Evolutionary conservation across 257 asterid species (phyloP).

Genomic region (Solanum chiquidenum): DNA sequence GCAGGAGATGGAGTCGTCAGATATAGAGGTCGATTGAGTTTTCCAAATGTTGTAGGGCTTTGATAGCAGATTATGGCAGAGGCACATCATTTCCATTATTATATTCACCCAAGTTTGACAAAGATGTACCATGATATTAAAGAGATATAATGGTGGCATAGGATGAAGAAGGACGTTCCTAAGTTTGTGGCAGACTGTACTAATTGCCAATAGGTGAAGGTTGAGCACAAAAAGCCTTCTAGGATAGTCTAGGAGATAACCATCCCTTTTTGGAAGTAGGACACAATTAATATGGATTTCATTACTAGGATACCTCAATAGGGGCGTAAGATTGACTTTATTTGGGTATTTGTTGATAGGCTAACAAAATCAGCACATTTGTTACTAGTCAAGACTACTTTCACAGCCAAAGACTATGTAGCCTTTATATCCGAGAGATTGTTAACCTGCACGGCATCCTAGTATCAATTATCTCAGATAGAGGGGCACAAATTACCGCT

Average conservation of each 20-base stretch:
- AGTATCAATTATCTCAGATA: no score
- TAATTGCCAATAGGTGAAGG: neutral
- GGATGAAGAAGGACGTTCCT: neutral
- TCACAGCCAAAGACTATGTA: neutral
- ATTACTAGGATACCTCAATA: neutral
- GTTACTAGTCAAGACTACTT: neutral
- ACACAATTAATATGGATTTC: neutral
- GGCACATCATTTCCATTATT: no score
- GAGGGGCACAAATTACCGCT: no score
- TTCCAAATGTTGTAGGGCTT: neutral
- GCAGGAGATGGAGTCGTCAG: neutral
- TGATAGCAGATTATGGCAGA: rapidly evolving
- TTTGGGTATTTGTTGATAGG: neutral
- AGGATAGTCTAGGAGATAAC: neutral
- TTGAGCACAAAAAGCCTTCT: neutral
- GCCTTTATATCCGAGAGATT: neutral
- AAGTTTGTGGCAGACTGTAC: no score
- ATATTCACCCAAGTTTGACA: neutral
- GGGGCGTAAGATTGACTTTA: neutral
- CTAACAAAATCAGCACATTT: neutral
- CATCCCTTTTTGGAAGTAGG: neutral
- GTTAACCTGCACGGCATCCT: neutral
- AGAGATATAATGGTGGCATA: neutral
- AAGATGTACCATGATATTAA: neutral
- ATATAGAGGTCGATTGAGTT: no score